Evolutionary conservation across 1,139 yeast genomes (phyloP), one percentile per base, ranked within the genome.

Genomic region (Yamadazyma aaseri): DNA sequence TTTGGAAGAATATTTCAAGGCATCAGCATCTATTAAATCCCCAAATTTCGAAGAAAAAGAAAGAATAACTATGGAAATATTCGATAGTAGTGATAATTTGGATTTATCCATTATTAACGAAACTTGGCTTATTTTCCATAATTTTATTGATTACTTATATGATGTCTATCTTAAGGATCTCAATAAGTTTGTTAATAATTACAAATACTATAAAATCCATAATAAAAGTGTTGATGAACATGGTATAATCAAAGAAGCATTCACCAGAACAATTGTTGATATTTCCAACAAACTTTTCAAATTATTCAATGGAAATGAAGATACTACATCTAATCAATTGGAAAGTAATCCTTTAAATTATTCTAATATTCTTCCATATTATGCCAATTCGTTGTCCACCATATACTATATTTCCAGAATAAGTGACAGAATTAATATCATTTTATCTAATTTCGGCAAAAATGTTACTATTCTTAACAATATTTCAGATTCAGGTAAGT

Each of bases 61-160:
- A 27, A 41, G 42, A 12, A 48, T 60, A 3, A 57, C 65, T 8
- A 38, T 57, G 17, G 70, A 63, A 28, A 56, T 65, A 2, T 69
- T 65, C 40, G 63, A 60, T 26, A 58, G 58, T 42, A 57, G 61
- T 44, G 75, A 69, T 31, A 65, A 64, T 35, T 51, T 70, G 35
- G 76, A 70, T 42, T 53, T 68, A 31, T 64, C 73, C 14, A 56
- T 68, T 22, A 58, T 69, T 28, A 70, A 65, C 46, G 76, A 70
- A 46, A 58, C 74, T 1, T 70, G 76, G 76, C 53, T 69, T 33
- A 64, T 69, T 2, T 54, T 70, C 29, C 47, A 53, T 25, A 70
- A 67, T 41, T 67, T 64, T 42, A 50, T 69, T 14, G 50, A 51
- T 17, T 69, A 63, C 39, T 46, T 68, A 22, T 58, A 63, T 26